Base-by-base conservation (phyloP, 352 stramenopile species). In the Plasmopara muralis region DNA sequence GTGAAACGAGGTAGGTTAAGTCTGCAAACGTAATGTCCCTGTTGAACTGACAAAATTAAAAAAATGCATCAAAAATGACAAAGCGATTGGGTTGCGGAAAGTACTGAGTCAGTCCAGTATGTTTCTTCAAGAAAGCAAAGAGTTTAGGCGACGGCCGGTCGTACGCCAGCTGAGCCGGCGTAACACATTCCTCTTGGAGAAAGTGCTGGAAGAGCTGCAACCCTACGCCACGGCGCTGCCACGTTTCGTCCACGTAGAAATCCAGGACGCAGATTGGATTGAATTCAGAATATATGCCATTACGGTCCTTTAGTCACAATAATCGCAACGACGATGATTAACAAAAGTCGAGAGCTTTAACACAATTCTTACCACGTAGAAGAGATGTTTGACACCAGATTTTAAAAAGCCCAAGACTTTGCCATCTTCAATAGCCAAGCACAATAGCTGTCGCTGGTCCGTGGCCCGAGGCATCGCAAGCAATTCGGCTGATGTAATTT, bases 1-100 rank as follows among this genome's bases (percentile, higher is more conserved):
- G 31, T 49, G 43, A 15, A 49, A 28, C 13, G 34, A 55, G 52
- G 58, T 66, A 44, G 58, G 53, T 48, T 34, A 9, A 49, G 18
- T 16, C 38, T 44, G 20, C 34, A 35, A 28, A 14, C 20, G 9
- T 38, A 9, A 38, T 2, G 33, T 38, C 33, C 33, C 15, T 30
- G 37, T 39, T 44, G 29, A 51, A 68, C 44, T 58, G 30, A 46
- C 49, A 30, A 43, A 54, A 28, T 41, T 64, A 37, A 38, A 93
- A 90, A 56, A 75, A 93, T 35, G 45, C 68, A 53, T 89, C 69
- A 47, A 91, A 94, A 14, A 95, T 38, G 20, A 94, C 81, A 60
- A 94, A 95, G 47, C 79, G 82, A 62, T 94, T 95, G 48, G 82
- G 74, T 51, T 95, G 85, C 29, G 62, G 64, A 47, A 74, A 67